Conservation (phyloP, 2,329 filamentous ascomycete species). For the Sordariomycetes sp. region DNA sequence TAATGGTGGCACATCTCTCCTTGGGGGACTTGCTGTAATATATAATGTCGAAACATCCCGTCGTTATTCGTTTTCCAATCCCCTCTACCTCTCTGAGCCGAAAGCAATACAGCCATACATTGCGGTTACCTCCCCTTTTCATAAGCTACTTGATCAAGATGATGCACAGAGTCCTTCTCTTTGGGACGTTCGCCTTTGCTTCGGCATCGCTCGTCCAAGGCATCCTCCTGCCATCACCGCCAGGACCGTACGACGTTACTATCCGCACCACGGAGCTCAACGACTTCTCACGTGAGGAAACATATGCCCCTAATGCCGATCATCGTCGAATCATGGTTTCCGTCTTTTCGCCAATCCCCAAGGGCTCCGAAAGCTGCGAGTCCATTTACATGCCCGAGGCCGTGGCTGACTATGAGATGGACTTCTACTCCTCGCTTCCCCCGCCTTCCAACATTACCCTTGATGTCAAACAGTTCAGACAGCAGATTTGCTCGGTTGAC, state of each 20-base stretch:
- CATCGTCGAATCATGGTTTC: conserved; percentile 6
- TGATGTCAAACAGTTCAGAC: conserved; percentile 1
- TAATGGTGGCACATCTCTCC: neutral
- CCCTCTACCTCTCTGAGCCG: neutral
- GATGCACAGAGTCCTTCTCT: neutral
- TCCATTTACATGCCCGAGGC: conserved; percentile 5
- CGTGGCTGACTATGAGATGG: neutral
- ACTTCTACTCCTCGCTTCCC: conserved; percentile 1
- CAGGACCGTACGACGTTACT: conserved; percentile 1
- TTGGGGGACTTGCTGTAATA: neutral
- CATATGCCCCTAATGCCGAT: conserved; percentile 2
- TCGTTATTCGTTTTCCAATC: neutral
- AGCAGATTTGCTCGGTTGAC: conserved; percentile 2
- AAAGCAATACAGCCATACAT: neutral
- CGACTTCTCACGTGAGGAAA: conserved; percentile 5
- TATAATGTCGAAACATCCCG: neutral
- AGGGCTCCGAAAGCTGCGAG: conserved; percentile 3
- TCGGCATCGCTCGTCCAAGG: conserved; percentile 3
- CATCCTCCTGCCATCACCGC: conserved; percentile 1
- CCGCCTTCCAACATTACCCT: conserved; percentile 3
- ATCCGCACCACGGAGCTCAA: conserved; percentile 5
- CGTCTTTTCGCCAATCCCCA: conserved; percentile 6
- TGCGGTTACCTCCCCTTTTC: neutral
- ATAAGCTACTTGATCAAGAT: neutral
- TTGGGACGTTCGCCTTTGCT: neutral